A percentile compares a stretch with the other conserved stretches of the same genome.
phyloP scores from a whole-genome alignment of 2,329 filamentous ascomycete genomes.

The Claviceps digitariae region DNA sequence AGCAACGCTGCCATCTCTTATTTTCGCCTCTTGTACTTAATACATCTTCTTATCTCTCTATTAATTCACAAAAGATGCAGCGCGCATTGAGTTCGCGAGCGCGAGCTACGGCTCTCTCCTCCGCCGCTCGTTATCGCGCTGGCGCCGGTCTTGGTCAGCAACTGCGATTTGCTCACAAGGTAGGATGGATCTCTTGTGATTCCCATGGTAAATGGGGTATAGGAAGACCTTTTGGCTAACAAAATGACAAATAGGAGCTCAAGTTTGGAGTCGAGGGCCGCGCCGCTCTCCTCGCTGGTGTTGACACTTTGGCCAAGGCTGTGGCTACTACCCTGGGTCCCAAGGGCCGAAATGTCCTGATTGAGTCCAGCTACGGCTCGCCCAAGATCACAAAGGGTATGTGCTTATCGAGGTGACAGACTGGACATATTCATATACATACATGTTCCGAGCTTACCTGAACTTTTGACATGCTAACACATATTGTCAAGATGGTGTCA shows the following conservation, averaged over 20 bases:
- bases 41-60: slow-evolving; percentile 19
- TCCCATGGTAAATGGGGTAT: neutral
- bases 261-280: slow-evolving; percentile 96
- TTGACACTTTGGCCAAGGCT: slow-evolving; percentile 91
- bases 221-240: neutral
- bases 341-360: slow-evolving; percentile 96
- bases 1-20: slow-evolving; percentile 13
- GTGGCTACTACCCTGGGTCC: slow-evolving; percentile 93
- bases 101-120: slow-evolving; percentile 66
- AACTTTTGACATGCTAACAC: slow-evolving; percentile 1
- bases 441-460: neutral
- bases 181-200: slow-evolving; percentile 22
- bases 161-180: slow-evolving; percentile 96
- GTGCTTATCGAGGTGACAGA: neutral
- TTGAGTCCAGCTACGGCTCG: slow-evolving; percentile 96
- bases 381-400: slow-evolving; percentile 98
- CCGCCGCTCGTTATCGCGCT: slow-evolving; percentile 53
- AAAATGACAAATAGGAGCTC: slow-evolving; percentile 54
- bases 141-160: slow-evolving; percentile 63
- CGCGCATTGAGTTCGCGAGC: slow-evolving; percentile 75
- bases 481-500: slow-evolving; percentile 58
- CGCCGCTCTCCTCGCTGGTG: slow-evolving; percentile 78
- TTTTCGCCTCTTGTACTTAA: slow-evolving; percentile 10
- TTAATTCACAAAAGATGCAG: slow-evolving; percentile 60
- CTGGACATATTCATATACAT: slow-evolving; percentile 15